These are phyloP conservation scores for Asclepias syriaca DNA, from an alignment of 257 asterid species.

Conservation along the genomic window DNA sequence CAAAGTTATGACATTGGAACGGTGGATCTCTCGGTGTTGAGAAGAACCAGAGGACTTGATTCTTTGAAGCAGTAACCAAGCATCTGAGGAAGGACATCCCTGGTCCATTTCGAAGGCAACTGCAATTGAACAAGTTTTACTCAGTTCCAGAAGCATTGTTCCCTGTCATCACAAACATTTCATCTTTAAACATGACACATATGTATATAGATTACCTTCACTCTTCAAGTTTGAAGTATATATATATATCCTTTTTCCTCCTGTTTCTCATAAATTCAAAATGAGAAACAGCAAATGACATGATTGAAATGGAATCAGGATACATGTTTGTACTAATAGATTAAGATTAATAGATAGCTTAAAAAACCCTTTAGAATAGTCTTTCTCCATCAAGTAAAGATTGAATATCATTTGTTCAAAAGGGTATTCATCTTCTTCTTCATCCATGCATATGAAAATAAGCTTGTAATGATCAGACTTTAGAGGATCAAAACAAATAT, in stretches of 20 bases:
- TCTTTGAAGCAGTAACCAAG: conserved; percentile 63
- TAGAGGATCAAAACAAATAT: no score
- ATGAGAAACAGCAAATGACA: no score
- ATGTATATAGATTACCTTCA: not conserved
- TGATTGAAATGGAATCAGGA: no score
- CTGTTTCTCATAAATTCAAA: no score
- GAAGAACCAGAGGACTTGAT: conserved; percentile 32
- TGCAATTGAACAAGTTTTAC: conserved; percentile 38
- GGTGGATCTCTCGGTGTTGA: conserved; percentile 20
- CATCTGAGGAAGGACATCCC: conserved; percentile 73
- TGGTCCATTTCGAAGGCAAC: conserved; percentile 73
- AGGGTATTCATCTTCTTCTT: no score
- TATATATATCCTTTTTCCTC: not conserved
- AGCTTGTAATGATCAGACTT: no score
- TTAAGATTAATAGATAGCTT: no score
- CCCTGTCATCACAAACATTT: conserved; percentile 41
- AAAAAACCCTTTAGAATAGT: no score
- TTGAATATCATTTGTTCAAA: no score
- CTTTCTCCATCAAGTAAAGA: no score
- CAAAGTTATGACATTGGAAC: conserved; percentile 30
- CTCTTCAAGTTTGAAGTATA: not conserved
- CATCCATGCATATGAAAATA: no score
- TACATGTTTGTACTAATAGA: no score
- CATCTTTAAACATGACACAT: not conserved
- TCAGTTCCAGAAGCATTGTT: conserved; percentile 58